Evolutionary conservation across 2,329 filamentous ascomycete species (phyloP).

Genomic region (Rutstroemia sp.): DNA sequence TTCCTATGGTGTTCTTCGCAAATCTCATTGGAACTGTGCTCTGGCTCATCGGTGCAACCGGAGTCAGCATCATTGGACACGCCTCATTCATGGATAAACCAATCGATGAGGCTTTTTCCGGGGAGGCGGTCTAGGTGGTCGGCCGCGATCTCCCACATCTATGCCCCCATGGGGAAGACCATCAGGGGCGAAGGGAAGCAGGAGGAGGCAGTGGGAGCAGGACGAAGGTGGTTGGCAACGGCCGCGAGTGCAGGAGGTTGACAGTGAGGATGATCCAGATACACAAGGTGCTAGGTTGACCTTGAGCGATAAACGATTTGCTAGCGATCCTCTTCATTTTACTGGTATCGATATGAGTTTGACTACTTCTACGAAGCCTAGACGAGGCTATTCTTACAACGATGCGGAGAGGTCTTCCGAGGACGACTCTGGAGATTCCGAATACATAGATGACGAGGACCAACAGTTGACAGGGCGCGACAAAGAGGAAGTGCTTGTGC

Average conservation of each 20-base stretch:
- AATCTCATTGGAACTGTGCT: slow-evolving; percentile 79
- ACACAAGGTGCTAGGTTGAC: slow-evolving; percentile 46
- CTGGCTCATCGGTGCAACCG: slow-evolving; percentile 93
- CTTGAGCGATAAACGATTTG: slow-evolving; percentile 42
- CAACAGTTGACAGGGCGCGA: slow-evolving; percentile 51
- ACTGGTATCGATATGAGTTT: slow-evolving; percentile 50
- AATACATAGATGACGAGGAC: slow-evolving; percentile 44
- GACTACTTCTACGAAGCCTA: slow-evolving; percentile 19
- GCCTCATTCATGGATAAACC: slow-evolving; percentile 96
- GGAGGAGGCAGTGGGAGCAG: slow-evolving; percentile 43
- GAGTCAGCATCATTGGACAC: slow-evolving; percentile 90
- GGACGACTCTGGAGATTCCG: slow-evolving; percentile 31
- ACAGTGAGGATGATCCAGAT: slow-evolving; percentile 45
- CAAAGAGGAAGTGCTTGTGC: slow-evolving; percentile 68
- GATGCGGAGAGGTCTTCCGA: slow-evolving; percentile 37
- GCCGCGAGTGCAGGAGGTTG: slow-evolving; percentile 57
- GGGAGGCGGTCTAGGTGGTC: slow-evolving; percentile 99
- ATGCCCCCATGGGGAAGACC: slow-evolving; percentile 99
- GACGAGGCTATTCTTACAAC: slow-evolving; percentile 29
- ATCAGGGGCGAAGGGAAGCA: slow-evolving; percentile 77
- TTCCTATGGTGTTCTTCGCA: slow-evolving; percentile 78
- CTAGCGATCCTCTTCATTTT: slow-evolving; percentile 53
- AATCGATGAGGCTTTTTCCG: slow-evolving; percentile 99
- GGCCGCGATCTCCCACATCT: slow-evolving; percentile 95
- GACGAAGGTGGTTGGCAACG: slow-evolving; percentile 43